phyloP scores from a whole-genome alignment of 345 rosid species.

The Syzygium oleosum region DNA sequence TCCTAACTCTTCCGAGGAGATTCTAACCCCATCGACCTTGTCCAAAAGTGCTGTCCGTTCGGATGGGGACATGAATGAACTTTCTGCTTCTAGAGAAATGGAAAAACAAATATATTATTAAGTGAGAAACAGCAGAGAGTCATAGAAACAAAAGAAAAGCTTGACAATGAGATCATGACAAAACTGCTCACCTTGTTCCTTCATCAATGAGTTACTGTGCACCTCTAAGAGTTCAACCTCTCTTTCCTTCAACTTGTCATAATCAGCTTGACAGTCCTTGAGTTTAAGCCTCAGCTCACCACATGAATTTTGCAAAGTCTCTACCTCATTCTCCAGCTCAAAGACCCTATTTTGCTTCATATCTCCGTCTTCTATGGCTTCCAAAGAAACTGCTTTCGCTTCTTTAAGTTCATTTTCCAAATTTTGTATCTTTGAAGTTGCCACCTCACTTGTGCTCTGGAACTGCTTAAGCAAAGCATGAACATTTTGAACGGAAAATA shows the following conservation, averaged over 20 bases:
- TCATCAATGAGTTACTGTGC: slow-evolving; percentile 15
- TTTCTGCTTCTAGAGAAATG: slow-evolving; percentile 43
- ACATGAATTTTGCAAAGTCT: slow-evolving; percentile 36
- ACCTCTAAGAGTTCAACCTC: slow-evolving; percentile 45
- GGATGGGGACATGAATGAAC: slow-evolving; percentile 34
- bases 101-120: neutral
- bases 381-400: slow-evolving; percentile 22
- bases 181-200: slow-evolving; percentile 47
- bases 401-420: slow-evolving; percentile 50
- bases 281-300: slow-evolving; percentile 36
- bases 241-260: slow-evolving; percentile 56
- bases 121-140: neutral
- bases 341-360: slow-evolving; percentile 32
- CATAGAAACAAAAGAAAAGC: neutral
- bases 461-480: slow-evolving; percentile 31
- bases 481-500: slow-evolving; percentile 30
- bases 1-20: slow-evolving; percentile 25
- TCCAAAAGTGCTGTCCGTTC: slow-evolving; percentile 45
- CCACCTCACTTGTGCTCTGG: slow-evolving; percentile 39
- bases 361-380: slow-evolving; percentile 43
- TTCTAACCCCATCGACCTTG: slow-evolving; percentile 38
- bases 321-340: slow-evolving; percentile 46
- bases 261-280: slow-evolving; percentile 30
- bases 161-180: neutral
- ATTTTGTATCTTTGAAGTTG: slow-evolving; percentile 41